Base-by-base conservation (phyloP, 192 early-diverging fungal genomes). In the Phlyctochytrium planicorne region DNA sequence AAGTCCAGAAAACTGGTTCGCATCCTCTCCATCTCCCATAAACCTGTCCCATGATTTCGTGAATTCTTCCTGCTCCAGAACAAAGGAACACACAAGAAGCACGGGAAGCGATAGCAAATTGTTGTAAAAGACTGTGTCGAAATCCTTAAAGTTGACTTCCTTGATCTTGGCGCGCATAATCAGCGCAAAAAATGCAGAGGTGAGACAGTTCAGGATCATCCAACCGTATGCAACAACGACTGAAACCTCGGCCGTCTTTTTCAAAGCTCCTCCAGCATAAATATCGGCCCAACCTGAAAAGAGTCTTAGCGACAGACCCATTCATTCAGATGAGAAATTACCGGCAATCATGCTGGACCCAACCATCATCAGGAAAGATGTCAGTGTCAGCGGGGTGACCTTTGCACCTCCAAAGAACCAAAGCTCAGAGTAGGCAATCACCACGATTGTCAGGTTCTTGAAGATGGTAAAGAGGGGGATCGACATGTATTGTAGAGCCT, bases 41-140 rank as follows among this genome's bases (percentile, higher is more conserved):
- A 80, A 84, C 36, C 73, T 20, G 27, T 62, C 72, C 36, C 73
- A 71, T 34, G 62, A 66, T 27, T 59, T 60, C 20, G n/a, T 31
- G 25, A 31, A 35, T 30, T 75, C 74, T 4, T 17, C 12, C 2
- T 63, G 29, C 69, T 85, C 84, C 27, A 73, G 37, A 3, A 80
- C 20, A 20, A 84, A 32, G 4, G 75, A 81, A 16, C 62, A 47
- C 30, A 78, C 52, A 2, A 81, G 27, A 3, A 87, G 78, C 17
- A 86, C 79, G 14, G 97, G 97, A 60, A 93, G 78, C 0, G 91
- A 91, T 29, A 98, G 80, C 34, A 95, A 69, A 69, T 96, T 98
- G 88, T 99, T 99, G 78, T 94, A 98, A 73, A 90, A 98, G 16
- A 99, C 94, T 2, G 95, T 98, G 75, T 99, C 97, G 78, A 94